Evolutionary conservation across 2,329 filamentous ascomycete genomes (phyloP), one percentile per base, ranked within the genome.

Genomic region (Scedosporium dehoogii): DNA sequence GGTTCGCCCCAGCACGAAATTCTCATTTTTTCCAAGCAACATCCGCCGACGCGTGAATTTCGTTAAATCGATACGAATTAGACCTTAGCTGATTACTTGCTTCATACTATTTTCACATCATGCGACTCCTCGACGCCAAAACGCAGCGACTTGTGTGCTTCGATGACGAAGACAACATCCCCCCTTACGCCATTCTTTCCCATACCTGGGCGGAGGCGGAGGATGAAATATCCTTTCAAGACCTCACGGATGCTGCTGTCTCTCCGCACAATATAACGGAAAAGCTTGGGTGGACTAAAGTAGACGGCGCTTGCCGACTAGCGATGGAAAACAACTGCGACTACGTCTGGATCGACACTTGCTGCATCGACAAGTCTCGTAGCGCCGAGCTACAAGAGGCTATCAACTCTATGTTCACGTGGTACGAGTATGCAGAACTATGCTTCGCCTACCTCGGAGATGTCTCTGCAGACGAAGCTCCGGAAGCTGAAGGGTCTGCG

Each of bases 171-270:
- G 42, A 44, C 10, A n/a, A n/a, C 44, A 65, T 66, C 9, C 71
- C 70, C 4, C 60, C 63, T 59, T 72, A 72, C 61, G 71, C 68
- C 44, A 71, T 73, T 53, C 62, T 73, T 9, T 73, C 71, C n/a
- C 71, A 73, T 63, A 71, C 69, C 12, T 72, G 70, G 67, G 67
- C 64, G 7, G 46, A 65, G 2, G 42, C 3, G 3, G 42, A 66
- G n/a, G n/a, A n/a, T n/a, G n/a, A n/a, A 42, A 65, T 67, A 29
- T 65, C 67, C 60, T 63, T 68, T 63, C 60, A 59, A 7, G 58
- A 66, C 25, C 25, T 27, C 25, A 27, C 25, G 5, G 25, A 27
- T 27, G 25, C 25, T n/a, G n/a, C n/a, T n/a, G n/a, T n/a, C n/a
- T n/a, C n/a, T 27, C 25, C 25, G 25, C 25, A 27, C 3, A 27